Evolutionary conservation across 75 land plant genomes (phyloP), one percentile per base, ranked within the genome.

Genomic region (Selaginella moellendorffii): DNA sequence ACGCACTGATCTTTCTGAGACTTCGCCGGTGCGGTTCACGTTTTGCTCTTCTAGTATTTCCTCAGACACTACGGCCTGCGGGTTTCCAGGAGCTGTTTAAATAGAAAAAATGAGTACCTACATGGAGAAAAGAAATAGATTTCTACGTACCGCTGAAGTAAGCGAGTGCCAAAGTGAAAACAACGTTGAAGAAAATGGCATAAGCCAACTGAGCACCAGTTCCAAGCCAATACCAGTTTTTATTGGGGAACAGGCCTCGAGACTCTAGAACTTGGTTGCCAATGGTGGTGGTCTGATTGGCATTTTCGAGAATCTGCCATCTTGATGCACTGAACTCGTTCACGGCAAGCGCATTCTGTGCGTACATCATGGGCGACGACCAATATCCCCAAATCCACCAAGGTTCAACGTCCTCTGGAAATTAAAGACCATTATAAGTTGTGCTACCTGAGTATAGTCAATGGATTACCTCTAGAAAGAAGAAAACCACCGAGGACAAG

Each of bases 321-420:
- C 59, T 56, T 56, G 5, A 8, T 19, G 59, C 59, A 56, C 8
- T 19, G 24, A 56, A 56, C 24, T 56, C 59, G n/a, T 56, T 56
- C 19, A 25, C 59, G n/a, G 25, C 19, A 21, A 56, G 19, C 9
- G 59, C 59, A 56, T 56, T 56, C n/a, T 56, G 59, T 56, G 17
- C 59, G n/a, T 56, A 56, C 59, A 56, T 56, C 59, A 56, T 56
- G 5, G 59, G 59, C 8, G 59, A 56, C 5, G 24, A 21, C 59
- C 59, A 88, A 58, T 54, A 84, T 0, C 76, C 93, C 93, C 93
- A 88, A 29, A 67, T 18, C 87, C 87, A 88, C 85, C 87, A 84
- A 61, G 79, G 78, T 60, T 80, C 81, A 54, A 87, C 78, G 59
- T 53, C 29, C 1, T 63, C 92, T 87, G 79, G 26, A 21, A 51